Evolutionary conservation across 768 basidiomycete genomes (phyloP).

Genomic region (Naematelia aurantialba): DNA sequence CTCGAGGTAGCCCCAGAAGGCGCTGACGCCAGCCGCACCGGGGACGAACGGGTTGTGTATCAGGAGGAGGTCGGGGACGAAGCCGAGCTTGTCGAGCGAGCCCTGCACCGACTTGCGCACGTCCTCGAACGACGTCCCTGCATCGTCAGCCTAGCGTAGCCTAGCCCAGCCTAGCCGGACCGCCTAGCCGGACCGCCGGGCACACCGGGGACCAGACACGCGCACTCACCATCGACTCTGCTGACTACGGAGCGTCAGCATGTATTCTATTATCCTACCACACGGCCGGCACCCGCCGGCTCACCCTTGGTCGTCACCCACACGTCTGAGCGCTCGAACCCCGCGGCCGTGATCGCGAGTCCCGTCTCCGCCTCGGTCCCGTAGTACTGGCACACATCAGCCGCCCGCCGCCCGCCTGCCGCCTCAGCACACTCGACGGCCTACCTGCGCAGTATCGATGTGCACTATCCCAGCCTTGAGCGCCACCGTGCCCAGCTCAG

Average conservation of each 20-base stretch:
- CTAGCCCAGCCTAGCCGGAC: too few relatives aligned
- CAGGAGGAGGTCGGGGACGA: conserved; percentile 41
- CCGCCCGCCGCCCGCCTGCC: conserved; percentile 1
- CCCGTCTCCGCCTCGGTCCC: conserved; percentile 38
- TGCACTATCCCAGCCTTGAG: conserved; percentile 37
- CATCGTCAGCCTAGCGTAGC: conserved; percentile 9
- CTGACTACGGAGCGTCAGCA: not conserved
- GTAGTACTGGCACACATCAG: conserved; percentile 19
- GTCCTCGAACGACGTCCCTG: conserved; percentile 20
- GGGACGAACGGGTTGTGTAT: conserved; percentile 46
- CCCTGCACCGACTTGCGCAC: conserved; percentile 29
- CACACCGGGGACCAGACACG: not conserved
- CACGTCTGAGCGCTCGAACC: conserved; percentile 19
- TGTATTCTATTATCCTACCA: too few relatives aligned
- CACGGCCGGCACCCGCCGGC: not conserved
- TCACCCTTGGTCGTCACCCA: conserved; percentile 47
- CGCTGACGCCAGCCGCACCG: conserved; percentile 40
- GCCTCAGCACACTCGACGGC: not conserved
- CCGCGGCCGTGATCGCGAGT: conserved; percentile 26
- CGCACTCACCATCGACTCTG: conserved; percentile 7
- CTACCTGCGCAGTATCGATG: conserved; percentile 43
- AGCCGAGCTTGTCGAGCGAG: conserved; percentile 30
- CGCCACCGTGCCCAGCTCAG: conserved; percentile 19
- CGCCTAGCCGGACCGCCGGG: too few relatives aligned
- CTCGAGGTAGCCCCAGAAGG: conserved; percentile 26